These are phyloP conservation scores for Cordyceps militaris DNA, from an alignment of 2,329 filamentous ascomycete genomes.

Conservation along the genomic window DNA sequence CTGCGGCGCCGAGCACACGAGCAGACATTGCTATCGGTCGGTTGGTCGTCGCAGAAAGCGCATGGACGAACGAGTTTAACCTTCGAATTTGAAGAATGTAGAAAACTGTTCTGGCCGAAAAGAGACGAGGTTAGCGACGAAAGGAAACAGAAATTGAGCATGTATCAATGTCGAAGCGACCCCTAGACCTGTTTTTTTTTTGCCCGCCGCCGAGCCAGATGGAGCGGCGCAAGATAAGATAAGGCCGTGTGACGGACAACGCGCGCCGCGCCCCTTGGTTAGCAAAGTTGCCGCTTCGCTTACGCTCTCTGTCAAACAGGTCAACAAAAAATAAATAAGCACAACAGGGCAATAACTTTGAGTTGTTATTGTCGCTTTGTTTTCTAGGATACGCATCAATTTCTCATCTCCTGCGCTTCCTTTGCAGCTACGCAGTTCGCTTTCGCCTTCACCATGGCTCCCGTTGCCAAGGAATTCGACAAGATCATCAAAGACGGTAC, in stretches of 20 bases:
- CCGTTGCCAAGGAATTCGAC: conserved; percentile 16
- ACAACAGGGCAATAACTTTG: neutral
- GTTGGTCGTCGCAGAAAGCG: neutral
- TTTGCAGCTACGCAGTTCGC: neutral
- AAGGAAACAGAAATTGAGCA: neutral
- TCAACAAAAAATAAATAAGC: neutral
- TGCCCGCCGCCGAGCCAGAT: neutral
- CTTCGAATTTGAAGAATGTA: neutral
- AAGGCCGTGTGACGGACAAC: conserved; percentile 9
- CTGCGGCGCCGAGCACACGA: neutral
- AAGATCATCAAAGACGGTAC: conserved; percentile 17
- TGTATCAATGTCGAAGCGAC: neutral
- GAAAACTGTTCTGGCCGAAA: neutral
- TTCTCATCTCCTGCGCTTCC: neutral
- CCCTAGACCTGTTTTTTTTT: conserved; percentile 5
- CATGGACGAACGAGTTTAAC: neutral
- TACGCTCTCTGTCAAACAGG: neutral
- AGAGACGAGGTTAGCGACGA: neutral
- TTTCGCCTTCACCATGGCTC: conserved; percentile 6
- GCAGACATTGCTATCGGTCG: conserved; percentile 3
- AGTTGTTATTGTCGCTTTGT: neutral
- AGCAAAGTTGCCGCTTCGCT: neutral
- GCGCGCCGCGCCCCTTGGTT: neutral
- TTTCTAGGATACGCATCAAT: neutral
- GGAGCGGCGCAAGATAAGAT: conserved; percentile 3